Evolutionary conservation across 331 rosid species (phyloP).

Genomic region (Pyracantha coccinea): DNA sequence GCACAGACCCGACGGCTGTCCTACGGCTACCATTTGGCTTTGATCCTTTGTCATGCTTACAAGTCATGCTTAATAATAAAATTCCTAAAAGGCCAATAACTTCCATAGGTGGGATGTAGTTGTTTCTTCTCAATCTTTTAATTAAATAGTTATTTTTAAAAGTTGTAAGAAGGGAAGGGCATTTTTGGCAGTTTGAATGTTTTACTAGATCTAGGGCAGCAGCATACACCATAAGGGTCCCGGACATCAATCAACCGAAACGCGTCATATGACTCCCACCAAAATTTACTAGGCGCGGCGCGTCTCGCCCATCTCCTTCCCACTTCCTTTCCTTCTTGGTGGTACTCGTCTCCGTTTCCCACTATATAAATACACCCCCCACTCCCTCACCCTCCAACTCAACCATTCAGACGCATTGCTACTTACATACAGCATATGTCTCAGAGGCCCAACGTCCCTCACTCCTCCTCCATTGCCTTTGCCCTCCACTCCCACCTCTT

Average conservation of each 20-base stretch:
- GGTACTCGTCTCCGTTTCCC: neutral
- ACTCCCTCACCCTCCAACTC: neutral
- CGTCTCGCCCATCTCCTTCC: neutral
- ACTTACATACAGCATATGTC: constrained; percentile 35
- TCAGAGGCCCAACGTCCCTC: constrained; percentile 57
- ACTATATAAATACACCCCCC: neutral
- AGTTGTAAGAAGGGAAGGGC: too few relatives aligned
- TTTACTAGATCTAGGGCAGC: neutral
- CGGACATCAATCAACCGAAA: neutral
- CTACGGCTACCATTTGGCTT: neutral
- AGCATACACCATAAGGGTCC: too few relatives aligned
- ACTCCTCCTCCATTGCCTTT: constrained; percentile 56
- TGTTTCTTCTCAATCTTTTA: too few relatives aligned
- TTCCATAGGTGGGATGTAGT: accelerated
- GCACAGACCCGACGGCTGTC: neutral
- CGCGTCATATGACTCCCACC: neutral
- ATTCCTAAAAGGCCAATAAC: neutral
- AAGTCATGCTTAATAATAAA: neutral
- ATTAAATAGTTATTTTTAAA: too few relatives aligned
- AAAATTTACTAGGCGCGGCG: neutral
- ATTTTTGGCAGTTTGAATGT: too few relatives aligned
- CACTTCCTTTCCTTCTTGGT: neutral
- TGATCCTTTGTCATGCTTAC: neutral
- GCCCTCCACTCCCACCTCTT: constrained; percentile 36
- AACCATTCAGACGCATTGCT: neutral